Evolutionary conservation across 177 flowering plant genomes (phyloP).

Genomic region (Vitis hybrid): DNA sequence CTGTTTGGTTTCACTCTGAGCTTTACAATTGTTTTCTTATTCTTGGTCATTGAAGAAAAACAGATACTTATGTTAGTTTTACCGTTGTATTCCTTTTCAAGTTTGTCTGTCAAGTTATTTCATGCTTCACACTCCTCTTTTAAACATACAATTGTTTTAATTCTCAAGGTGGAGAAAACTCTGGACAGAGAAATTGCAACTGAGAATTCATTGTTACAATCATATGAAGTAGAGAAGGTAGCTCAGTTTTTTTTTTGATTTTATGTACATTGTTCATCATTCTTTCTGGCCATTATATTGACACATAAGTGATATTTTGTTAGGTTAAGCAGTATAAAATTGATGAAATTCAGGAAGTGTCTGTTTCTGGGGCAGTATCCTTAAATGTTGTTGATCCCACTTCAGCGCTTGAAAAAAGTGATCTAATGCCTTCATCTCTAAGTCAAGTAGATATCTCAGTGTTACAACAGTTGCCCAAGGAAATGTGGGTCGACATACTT

Average conservation of each 20-base stretch:
- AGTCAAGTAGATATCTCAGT: conserved; percentile 84
- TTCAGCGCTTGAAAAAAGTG: conserved; percentile 20
- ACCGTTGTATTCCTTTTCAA: background rate
- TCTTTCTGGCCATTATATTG: background rate
- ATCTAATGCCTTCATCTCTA: conserved; percentile 76
- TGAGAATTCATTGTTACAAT: background rate
- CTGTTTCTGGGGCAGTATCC: conserved; percentile 24
- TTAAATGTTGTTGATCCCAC: conserved; percentile 13
- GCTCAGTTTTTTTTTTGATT: background rate
- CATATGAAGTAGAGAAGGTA: background rate
- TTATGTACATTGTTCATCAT: background rate
- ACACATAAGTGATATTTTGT: background rate
- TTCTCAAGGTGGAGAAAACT: background rate
- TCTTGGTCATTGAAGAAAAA: too few relatives aligned
- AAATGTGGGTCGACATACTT: conserved; percentile 63
- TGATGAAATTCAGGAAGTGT: conserved; percentile 14
- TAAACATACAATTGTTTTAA: background rate
- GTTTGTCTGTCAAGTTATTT: background rate
- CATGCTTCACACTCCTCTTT: background rate
- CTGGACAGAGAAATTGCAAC: background rate
- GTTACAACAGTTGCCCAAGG: conserved; percentile 74
- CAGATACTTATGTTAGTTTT: too few relatives aligned
- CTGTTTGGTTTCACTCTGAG: too few relatives aligned
- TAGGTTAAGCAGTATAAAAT: conserved; percentile 20
- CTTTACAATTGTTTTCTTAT: too few relatives aligned